Evolutionary conservation across 2,329 filamentous ascomycete genomes (phyloP), one percentile per base, ranked within the genome.

Genomic region (Orbilia oligospora): DNA sequence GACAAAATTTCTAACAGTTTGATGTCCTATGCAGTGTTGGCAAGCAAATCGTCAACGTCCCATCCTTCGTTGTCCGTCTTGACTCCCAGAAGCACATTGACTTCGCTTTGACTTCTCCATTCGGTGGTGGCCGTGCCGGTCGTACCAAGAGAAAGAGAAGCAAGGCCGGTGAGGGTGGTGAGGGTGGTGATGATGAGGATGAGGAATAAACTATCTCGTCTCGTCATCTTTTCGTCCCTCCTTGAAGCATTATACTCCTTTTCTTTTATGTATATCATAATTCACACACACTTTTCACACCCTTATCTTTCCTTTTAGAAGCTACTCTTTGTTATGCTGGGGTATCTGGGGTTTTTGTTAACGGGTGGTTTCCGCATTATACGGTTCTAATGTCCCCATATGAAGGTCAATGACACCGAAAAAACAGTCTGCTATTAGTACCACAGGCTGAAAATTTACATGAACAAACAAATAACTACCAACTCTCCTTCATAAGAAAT

Each of bases 71-170:
- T 86, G 96, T 99, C 87, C 96, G 96, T 88, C 93, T 99, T 85
- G 96, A 99, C 90, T 97, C 94, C 84, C 96, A 99, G 92, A 99
- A 99, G 93, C 96, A 99, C 92, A 98, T 99, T 85, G 96, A 99
- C 90, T 98, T 99, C 87, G 90, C 96, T 81, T 91, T 99, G 82
- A 97, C 92, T 88, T 98, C 95, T 86, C 95, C 96, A 86, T 97
- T 97, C 85, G 96, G 96, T 88, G 94, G 94, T 86, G 96, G 96
- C 86, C 94, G 96, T 84, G 93, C 94, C 84, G 96, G 96, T 84
- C 96, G 96, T 91, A 95, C 97, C 85, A 91, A 93, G 88, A 97
- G 96, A 91, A 99, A 98, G 96, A 99, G 98, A 94, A 93, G 94
- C 87, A 95, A 93, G 89, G 93, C 96, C 83, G 93, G 94, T 81